Evolutionary conservation across 371 early-diverging fungal species (phyloP).

Genomic region (Mucor racemosus): DNA sequence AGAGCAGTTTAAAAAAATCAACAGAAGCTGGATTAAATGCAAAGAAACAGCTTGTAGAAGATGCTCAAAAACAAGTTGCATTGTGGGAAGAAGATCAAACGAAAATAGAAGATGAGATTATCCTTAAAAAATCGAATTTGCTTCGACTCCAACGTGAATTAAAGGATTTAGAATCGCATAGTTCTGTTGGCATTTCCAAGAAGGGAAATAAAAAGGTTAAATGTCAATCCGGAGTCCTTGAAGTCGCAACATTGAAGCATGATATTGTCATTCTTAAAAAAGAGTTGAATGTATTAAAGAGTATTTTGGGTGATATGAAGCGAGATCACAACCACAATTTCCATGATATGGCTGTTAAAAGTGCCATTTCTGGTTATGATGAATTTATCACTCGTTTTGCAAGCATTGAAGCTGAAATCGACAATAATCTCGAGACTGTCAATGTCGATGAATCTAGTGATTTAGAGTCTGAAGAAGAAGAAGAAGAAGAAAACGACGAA

Average conservation of each 20-base stretch:
- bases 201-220: slow-evolving; percentile 15
- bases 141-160: slow-evolving; percentile 29
- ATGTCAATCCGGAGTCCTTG: slow-evolving; percentile 21
- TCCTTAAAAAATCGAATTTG: slow-evolving; percentile 35
- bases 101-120: slow-evolving; percentile 38
- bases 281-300: slow-evolving; percentile 44
- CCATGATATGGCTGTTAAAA: slow-evolving; percentile 77
- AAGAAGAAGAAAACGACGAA: slow-evolving; percentile 18
- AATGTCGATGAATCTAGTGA: slow-evolving; percentile 9
- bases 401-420: slow-evolving; percentile 28
- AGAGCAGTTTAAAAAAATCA: slow-evolving; percentile 37
- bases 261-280: slow-evolving; percentile 39
- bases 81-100: slow-evolving; percentile 41
- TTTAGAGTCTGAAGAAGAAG: slow-evolving; percentile 22
- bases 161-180: slow-evolving; percentile 12
- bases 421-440: slow-evolving; percentile 30
- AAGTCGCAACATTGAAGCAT: slow-evolving; percentile 38
- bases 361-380: slow-evolving; percentile 65
- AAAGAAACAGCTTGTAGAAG: slow-evolving; percentile 39
- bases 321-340: slow-evolving; percentile 76
- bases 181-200: not conserved
- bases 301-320: slow-evolving; percentile 65
- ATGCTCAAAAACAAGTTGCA: slow-evolving; percentile 43
- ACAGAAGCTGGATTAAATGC: slow-evolving; percentile 29
- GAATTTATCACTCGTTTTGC: slow-evolving; percentile 55